phyloP scores from a whole-genome alignment of 805 yeast genomes.

The Starmerella stigmatis region DNA sequence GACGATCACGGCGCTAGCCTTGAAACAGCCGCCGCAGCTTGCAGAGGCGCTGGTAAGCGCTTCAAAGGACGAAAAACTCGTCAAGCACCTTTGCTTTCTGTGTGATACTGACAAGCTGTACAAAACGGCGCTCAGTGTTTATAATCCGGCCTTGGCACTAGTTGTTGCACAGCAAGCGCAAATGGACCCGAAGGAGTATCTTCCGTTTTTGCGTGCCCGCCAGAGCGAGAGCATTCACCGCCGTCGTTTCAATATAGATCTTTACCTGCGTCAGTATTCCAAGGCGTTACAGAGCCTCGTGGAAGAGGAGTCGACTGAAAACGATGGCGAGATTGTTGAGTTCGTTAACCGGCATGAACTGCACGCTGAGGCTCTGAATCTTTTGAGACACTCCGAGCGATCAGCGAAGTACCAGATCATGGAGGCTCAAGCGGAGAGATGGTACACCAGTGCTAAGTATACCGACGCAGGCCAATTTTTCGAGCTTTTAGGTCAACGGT shows the following conservation, averaged over 20 bases:
- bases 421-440: conserved; percentile 49
- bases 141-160: conserved; percentile 70
- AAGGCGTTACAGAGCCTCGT: conserved; percentile 58
- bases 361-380: conserved; percentile 51
- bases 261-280: conserved; percentile 53
- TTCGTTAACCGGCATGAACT: conserved; percentile 62
- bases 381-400: conserved; percentile 2
- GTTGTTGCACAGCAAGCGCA: conserved; percentile 91
- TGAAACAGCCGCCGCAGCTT: conserved; percentile 79
- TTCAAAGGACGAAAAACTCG: conserved; percentile 26
- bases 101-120: conserved; percentile 81
- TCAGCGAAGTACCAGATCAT: conserved; percentile 34
- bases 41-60: conserved; percentile 61
- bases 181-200: conserved; percentile 93
- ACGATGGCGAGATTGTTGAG: conserved; percentile 44
- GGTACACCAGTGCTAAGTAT: conserved; percentile 47
- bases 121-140: conserved; percentile 66
- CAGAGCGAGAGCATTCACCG: conserved; percentile 58
- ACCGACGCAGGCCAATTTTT: conserved; percentile 69
- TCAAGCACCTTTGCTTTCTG: conserved; percentile 79
- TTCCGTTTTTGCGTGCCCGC: conserved; percentile 78
- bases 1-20: conserved; percentile 83
- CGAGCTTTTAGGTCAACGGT: conserved; percentile 51
- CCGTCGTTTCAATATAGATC: conserved; percentile 67
- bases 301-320: conserved; percentile 30